These are phyloP conservation scores for Plicaturopsis crispa DNA, from an alignment of 768 basidiomycete genomes.

Conservation along the genomic window DNA sequence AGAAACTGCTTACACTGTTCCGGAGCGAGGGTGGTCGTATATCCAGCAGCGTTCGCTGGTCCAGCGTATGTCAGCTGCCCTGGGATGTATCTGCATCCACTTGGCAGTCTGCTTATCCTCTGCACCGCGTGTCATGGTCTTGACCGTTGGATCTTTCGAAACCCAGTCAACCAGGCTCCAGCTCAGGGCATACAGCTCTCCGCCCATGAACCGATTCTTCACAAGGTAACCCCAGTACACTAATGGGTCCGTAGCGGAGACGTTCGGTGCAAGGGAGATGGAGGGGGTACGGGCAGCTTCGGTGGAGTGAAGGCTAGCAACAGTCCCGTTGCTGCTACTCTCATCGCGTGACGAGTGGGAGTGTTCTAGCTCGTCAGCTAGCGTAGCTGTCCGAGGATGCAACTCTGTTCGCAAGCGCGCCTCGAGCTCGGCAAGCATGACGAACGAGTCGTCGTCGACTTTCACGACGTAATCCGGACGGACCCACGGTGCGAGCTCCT, in stretches of 20 bases:
- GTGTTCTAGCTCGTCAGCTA: conserved; percentile 8
- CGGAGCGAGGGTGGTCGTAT: conserved; percentile 93
- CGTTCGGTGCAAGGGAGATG: neutral
- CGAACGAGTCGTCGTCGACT: conserved; percentile 91
- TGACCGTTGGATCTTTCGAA: conserved; percentile 64
- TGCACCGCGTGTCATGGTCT: conserved; percentile 63
- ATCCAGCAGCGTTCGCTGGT: conserved; percentile 92
- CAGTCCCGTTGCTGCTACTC: conserved; percentile 6
- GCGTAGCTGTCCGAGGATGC: conserved; percentile 32
- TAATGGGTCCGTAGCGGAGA: conserved; percentile 47
- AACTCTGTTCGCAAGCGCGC: conserved; percentile 78
- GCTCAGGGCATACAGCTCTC: conserved; percentile 86
- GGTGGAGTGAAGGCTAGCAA: conserved; percentile 2
- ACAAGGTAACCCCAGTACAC: conserved; percentile 90
- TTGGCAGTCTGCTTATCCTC: conserved; percentile 92
- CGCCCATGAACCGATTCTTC: conserved; percentile 91
- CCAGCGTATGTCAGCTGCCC: conserved; percentile 77
- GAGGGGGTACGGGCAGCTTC: conserved; percentile 6
- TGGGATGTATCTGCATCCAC: conserved; percentile 88
- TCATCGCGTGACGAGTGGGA: conserved; percentile 11
- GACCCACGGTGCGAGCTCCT: conserved; percentile 60
- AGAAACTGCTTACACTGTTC: conserved; percentile 68
- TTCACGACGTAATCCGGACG: conserved; percentile 91
- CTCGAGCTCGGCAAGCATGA: conserved; percentile 93
- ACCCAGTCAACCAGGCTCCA: conserved; percentile 86